A percentile compares a stretch with the other conserved stretches of the same genome.
Evolutionary conservation across 805 yeast species (phyloP).

Genomic region (Metschnikowia matae): DNA sequence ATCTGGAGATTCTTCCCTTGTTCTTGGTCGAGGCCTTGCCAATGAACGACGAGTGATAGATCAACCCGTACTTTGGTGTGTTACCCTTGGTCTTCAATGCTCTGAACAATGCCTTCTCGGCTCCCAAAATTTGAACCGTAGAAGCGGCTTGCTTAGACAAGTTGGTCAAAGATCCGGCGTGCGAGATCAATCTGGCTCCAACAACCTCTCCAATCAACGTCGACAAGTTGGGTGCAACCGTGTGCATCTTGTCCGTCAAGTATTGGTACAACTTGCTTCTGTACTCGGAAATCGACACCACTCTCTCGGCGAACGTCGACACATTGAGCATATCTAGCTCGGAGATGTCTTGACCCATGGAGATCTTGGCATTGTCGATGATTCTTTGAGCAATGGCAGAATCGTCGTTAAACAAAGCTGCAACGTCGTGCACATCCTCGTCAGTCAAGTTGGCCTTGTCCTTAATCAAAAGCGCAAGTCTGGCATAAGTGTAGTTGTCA

Average conservation of each 20-base stretch:
- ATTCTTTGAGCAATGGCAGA: conserved; percentile 85
- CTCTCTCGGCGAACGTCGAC: conserved; percentile 87
- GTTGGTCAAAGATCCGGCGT: conserved; percentile 90
- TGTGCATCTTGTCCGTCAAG: conserved; percentile 92
- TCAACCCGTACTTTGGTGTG: conserved; percentile 96
- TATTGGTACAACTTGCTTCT: conserved; percentile 79
- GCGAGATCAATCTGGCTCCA: conserved; percentile 97
- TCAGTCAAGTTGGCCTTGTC: conserved; percentile 86
- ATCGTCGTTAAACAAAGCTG: conserved; percentile 86
- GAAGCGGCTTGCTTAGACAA: conserved; percentile 99
- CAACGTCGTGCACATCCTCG: conserved; percentile 90
- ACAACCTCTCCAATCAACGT: conserved; percentile 94
- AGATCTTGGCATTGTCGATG: conserved; percentile 91
- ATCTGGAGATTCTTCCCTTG: conserved; percentile 98
- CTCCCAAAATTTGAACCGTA: conserved; percentile 96
- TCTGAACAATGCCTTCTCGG: conserved; percentile 97
- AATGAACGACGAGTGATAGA: conserved; percentile 94
- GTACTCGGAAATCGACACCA: conserved; percentile 87
- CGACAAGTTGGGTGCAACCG: conserved; percentile 83
- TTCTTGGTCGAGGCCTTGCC: conserved; percentile 98
- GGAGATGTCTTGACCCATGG: conserved; percentile 98
- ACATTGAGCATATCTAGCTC: conserved; percentile 93
- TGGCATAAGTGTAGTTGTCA: conserved; percentile 85
- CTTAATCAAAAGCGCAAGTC: conserved; percentile 72
- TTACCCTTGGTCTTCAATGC: conserved; percentile 98